Conservation (phyloP, 495 filamentous ascomycete genomes). For the Oidiodendron maius region DNA sequence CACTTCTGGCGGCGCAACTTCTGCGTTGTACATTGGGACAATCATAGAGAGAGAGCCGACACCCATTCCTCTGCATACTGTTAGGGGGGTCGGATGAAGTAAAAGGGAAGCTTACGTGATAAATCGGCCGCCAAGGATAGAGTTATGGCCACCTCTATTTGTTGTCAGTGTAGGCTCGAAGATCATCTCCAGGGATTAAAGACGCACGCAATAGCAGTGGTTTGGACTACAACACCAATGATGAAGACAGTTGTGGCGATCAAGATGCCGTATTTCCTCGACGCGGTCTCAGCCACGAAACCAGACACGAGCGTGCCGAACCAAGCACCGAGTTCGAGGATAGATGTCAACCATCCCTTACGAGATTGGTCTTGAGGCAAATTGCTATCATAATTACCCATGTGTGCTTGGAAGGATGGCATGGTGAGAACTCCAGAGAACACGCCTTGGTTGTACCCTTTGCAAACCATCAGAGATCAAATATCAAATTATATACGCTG, state of each 20-base stretch:
- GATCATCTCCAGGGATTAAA: background rate
- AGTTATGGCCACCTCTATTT: slow-evolving; percentile 39
- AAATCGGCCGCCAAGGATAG: slow-evolving; percentile 70
- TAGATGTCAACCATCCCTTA: slow-evolving; percentile 76
- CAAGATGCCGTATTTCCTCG: slow-evolving; percentile 69
- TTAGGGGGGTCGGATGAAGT: slow-evolving; percentile 2
- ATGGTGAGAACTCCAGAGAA: slow-evolving; percentile 68
- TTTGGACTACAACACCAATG: slow-evolving; percentile 70
- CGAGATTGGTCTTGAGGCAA: slow-evolving; percentile 48
- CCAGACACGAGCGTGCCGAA: slow-evolving; percentile 69
- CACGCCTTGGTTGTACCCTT: slow-evolving; percentile 74
- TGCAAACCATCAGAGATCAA: slow-evolving; percentile 9
- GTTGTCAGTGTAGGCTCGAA: background rate
- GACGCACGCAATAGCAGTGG: slow-evolving; percentile 41
- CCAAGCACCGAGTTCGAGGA: slow-evolving; percentile 81
- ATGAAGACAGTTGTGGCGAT: slow-evolving; percentile 69
- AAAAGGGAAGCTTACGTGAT: slow-evolving; percentile 43
- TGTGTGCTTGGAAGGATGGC: slow-evolving; percentile 50
- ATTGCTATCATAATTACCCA: slow-evolving; percentile 54
- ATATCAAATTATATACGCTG: slow-evolving; percentile 7
- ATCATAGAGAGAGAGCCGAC: slow-evolving; percentile 66
- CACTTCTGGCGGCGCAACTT: slow-evolving; percentile 56
- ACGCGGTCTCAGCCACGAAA: slow-evolving; percentile 67
- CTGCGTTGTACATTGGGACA: slow-evolving; percentile 63
- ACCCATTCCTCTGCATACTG: slow-evolving; percentile 50